Base-by-base conservation (phyloP, 805 yeast genomes). In the Kodamaea laetipori region DNA sequence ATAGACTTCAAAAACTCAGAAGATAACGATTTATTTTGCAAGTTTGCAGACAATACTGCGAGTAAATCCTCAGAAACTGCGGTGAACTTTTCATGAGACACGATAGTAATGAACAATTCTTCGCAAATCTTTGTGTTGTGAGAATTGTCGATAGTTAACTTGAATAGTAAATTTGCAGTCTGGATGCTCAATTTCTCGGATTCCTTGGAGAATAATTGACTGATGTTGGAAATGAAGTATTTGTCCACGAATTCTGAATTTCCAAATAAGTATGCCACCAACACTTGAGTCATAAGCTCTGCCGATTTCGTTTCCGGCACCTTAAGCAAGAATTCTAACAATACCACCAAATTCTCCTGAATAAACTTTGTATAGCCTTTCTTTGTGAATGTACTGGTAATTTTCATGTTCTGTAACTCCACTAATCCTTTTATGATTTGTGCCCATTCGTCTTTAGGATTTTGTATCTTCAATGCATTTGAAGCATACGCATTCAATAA, bases 11-110 rank as follows among this genome's bases (percentile, higher is more conserved):
- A 61, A 51, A 84, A 83, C 1, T 66, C 64, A 3, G 74, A 65
- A 0, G 88, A 76, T 25, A 84, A 57, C 0, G 81, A 66, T 51
- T 75, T 80, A 48, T 80, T 81, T 13, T 73, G 67, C 12, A 42
- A 38, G 25, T 37, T 37, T 1, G 61, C 47, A 1, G 81, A 66
- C n/a, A 84, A 60, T n/a, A 66, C 63, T 6, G 60, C 59, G 31
- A 84, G 61, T 15, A 82, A 56, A 0, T 50, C 31, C n/a, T 76
- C 72, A 0, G 81, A 61, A 17, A 72, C 56, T 0, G 52, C 49
- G 2, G 76, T 73, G 46, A 66, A 70, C 9, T 62, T 53, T 1
- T 57, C 47, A 0, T 34, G 39, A 7, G 45, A 40, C 3, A 71
- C 66, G 6, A 83, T 64, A 2, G 60, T 45, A n/a, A 65, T 58